These are phyloP conservation scores for Sideroxylon spinosum DNA, from an alignment of 179 eudicot species.

Conservation along the genomic window DNA sequence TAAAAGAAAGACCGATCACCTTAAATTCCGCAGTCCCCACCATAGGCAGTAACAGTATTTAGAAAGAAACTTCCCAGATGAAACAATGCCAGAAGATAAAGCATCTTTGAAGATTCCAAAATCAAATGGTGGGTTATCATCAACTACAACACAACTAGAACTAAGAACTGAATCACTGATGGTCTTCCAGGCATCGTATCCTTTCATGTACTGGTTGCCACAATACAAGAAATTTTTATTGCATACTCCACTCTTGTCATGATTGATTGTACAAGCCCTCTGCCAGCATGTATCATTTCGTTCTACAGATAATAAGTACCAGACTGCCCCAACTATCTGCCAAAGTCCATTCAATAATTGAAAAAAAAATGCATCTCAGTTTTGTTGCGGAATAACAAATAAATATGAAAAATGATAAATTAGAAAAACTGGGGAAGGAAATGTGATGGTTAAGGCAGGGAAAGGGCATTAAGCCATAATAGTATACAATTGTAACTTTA, in stretches of 20 bases:
- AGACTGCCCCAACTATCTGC: conserved; percentile 91
- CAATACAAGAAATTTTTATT: conserved; percentile 57
- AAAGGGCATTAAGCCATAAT: no score
- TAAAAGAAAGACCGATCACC: conserved; percentile 32
- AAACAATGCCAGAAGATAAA: conserved; percentile 59
- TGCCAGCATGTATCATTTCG: conserved; percentile 83
- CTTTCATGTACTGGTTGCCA: conserved; percentile 45
- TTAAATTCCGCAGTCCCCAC: conserved; percentile 96
- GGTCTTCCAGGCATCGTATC: conserved; percentile 45
- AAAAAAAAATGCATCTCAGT: no score
- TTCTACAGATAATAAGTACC: conserved; percentile 81
- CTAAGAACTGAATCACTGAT: conserved; percentile 41
- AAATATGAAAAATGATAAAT: no score
- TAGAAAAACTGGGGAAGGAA: no score
- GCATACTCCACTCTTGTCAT: conserved; percentile 23
- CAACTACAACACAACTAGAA: conserved; percentile 39
- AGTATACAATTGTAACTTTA: not conserved
- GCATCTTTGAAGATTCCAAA: conserved; percentile 89
- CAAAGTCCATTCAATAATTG: conserved; percentile 12
- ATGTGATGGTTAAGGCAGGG: no score
- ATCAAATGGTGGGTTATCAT: conserved; percentile 56
- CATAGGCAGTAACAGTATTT: conserved; percentile 90
- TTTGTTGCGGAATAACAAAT: no score
- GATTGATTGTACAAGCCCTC: conserved; percentile 38
- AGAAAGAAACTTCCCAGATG: conserved; percentile 50